Conservation (phyloP, 2,329 filamentous ascomycete species). For the Xylariales sp. region DNA sequence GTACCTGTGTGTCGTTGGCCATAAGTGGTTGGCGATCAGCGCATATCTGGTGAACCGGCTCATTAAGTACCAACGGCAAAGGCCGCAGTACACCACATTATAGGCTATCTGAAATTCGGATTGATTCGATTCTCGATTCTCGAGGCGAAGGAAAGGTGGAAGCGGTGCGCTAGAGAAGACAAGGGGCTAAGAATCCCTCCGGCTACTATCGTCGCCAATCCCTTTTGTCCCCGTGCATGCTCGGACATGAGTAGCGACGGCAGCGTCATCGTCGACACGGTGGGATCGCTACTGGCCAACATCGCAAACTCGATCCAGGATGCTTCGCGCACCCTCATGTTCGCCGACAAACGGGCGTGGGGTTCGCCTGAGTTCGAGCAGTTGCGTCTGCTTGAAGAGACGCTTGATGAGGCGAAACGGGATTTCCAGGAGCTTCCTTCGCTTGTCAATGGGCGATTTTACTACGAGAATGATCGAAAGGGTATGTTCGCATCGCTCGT, state of each 20-base stretch:
- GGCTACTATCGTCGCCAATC: conserved; percentile 23
- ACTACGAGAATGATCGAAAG: conserved; percentile 68
- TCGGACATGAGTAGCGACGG: conserved; percentile 52
- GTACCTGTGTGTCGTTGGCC: conserved; percentile 23
- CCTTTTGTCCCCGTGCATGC: conserved; percentile 27
- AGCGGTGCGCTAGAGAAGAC: conserved; percentile 8
- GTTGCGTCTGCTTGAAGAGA: conserved; percentile 63
- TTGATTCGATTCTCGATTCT: background rate
- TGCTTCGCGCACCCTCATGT: conserved; percentile 64
- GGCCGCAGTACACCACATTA: background rate
- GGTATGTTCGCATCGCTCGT: conserved; percentile 54
- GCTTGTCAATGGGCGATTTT: conserved; percentile 66
- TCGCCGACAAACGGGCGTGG: conserved; percentile 70
- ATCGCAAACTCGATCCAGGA: conserved; percentile 67
- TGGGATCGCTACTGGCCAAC: conserved; percentile 68
- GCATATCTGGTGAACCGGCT: conserved; percentile 20
- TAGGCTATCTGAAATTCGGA: background rate
- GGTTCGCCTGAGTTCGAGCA: conserved; percentile 70
- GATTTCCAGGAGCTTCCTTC: conserved; percentile 69
- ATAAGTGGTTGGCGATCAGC: conserved; percentile 27
- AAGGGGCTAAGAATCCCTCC: conserved; percentile 13
- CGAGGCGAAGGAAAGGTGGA: conserved; percentile 22
- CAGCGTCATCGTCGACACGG: conserved; percentile 55
- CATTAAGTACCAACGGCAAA: conserved; percentile 8
- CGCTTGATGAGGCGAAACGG: conserved; percentile 69